Conservation (phyloP, 306 rosid species). For the Cicer arietinum region DNA sequence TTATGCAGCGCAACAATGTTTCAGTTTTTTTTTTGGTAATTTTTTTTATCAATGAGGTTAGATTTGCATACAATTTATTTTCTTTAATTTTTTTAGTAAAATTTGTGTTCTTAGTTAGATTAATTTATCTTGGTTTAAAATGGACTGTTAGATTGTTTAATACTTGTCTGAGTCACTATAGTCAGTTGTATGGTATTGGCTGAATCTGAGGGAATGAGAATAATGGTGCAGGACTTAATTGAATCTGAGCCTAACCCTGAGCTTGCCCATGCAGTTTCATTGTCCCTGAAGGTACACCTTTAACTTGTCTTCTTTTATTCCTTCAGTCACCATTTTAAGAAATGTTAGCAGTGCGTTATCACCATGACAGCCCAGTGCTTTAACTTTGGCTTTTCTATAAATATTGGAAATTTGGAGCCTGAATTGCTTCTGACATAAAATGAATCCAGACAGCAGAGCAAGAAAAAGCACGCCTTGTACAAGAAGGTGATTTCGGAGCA, state of each 20-base stretch:
- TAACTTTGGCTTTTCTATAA: constrained; percentile 30
- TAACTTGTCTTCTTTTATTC: neutral
- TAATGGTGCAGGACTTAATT: constrained; percentile 59
- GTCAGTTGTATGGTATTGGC: neutral
- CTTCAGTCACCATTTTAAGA: neutral
- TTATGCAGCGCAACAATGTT: neutral
- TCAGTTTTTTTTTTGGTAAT: neutral
- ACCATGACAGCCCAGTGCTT: constrained; percentile 14
- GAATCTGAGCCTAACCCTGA: constrained; percentile 62
- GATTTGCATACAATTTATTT: neutral
- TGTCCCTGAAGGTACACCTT: constrained; percentile 75
- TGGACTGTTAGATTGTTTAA: neutral
- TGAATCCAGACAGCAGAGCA: constrained; percentile 75
- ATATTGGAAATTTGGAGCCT: constrained; percentile 48
- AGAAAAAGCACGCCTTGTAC: constrained; percentile 63
- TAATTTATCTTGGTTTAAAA: neutral
- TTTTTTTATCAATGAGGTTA: neutral
- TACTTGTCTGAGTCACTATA: constrained; percentile 12
- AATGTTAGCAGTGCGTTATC: neutral
- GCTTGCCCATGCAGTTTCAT: constrained; percentile 83
- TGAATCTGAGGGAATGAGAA: constrained; percentile 5
- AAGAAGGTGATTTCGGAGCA: constrained; percentile 46
- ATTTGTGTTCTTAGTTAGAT: neutral
- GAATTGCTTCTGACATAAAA: constrained; percentile 43
- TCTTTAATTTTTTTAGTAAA: neutral